Evolutionary conservation across 257 asterid genomes (phyloP).

Genomic region (Gardenia jasminoides): DNA sequence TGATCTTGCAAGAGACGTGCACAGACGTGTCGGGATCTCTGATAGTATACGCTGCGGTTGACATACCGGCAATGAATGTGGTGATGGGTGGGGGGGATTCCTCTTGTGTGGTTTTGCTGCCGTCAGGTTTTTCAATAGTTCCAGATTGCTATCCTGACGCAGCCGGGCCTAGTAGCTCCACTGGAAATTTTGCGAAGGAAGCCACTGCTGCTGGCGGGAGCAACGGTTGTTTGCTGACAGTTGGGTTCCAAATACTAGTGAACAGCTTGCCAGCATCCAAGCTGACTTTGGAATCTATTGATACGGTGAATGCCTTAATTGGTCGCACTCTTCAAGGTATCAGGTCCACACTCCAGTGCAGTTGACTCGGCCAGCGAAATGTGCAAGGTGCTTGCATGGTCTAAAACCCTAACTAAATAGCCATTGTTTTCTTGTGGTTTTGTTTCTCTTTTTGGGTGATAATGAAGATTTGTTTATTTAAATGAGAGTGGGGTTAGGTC

Average conservation of each 20-base stretch:
- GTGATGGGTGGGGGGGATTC: constrained; percentile 75
- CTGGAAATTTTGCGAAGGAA: constrained; percentile 14
- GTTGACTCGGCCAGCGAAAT: constrained; percentile 12
- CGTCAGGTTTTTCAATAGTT: constrained; percentile 71
- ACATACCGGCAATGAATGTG: constrained; percentile 40
- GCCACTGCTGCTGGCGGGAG: constrained; percentile 20
- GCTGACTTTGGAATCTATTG: constrained; percentile 61
- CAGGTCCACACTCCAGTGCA: constrained; percentile 46
- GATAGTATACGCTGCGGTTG: constrained; percentile 61
- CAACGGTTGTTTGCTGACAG: constrained; percentile 60
- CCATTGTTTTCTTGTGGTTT: background rate
- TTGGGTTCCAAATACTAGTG: constrained; percentile 70
- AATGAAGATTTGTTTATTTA: background rate
- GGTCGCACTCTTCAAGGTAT: constrained; percentile 58
- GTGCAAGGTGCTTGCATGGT: constrained; percentile 5
- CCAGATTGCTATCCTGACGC: constrained; percentile 52
- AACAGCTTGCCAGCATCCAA: constrained; percentile 48
- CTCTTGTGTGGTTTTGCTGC: constrained; percentile 50
- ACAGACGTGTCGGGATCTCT: constrained; percentile 61
- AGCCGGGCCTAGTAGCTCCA: constrained; percentile 9
- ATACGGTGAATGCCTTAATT: constrained; percentile 60
- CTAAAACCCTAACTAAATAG: background rate
- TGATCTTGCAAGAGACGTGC: constrained; percentile 71
- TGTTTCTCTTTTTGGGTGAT: background rate
- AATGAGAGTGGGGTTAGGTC: background rate